Base-by-base conservation (phyloP, 2,329 filamentous ascomycete species). In the Diaporthe longicolla region DNA sequence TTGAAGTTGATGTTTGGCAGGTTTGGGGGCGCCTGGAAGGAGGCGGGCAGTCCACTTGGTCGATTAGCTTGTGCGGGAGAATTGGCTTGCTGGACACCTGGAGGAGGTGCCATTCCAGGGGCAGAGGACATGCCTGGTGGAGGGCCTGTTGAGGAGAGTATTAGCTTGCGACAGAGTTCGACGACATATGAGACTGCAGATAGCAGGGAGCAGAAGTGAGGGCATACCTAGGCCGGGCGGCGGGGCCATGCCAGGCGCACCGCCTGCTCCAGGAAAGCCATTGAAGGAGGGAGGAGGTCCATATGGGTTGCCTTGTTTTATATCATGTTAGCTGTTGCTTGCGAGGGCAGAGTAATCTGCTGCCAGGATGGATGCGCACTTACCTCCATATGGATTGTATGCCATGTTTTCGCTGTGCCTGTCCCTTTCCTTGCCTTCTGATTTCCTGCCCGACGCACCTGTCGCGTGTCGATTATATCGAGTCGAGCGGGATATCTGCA, bases 1-100 rank as follows among this genome's bases (percentile, higher is more conserved):
- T 94, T 97, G 87, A 98, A 98, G 86, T 99, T 98, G 87, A 99
- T 98, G 82, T 97, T 97, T 69, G 96, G 95, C 89, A 98, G 94
- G 81, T 97, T 98, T 68, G 94, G 88, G 13, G 96, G 95, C 65
- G 95, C 91, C 86, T 97, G 94, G 84, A 98, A 98, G 83, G 92
- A 94, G 74, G 92, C 87, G 76, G 94, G 95, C 77, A 97, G 92
- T 80, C 91, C 92, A 83, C 90, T 94, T 82, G 94, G 94, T 87
- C 94, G 92, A 86, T 92, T 94, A 85, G 93, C 90, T 86, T 94
- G 93, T 79, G 92, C 89, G 82, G 88, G 88, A 79, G 75, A 78
- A 83, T 90, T 94, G 81, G 91, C 88, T 87, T 93, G 93, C 82
- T 93, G 92, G 84, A 96, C 90, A 83, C 94, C 94, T 74, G 93